Conservation (phyloP, 331 rosid genomes). For the Quercus lobata region DNA sequence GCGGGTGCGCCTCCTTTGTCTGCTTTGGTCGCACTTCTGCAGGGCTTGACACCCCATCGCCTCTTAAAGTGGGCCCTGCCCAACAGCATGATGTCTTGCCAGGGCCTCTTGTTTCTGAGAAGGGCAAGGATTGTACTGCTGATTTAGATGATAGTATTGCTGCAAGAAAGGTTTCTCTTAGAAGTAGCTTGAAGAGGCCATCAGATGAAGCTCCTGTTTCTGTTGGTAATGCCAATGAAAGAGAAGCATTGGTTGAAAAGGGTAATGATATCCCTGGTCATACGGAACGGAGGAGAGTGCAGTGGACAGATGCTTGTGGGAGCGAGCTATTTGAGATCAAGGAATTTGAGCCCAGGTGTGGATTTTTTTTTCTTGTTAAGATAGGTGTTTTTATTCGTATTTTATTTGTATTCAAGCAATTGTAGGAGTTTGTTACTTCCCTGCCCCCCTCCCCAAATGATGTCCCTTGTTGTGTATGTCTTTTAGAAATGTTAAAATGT, state of each 20-base stretch:
- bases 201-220: constrained; percentile 33
- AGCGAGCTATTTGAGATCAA: constrained; percentile 78
- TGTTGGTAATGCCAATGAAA: constrained; percentile 44
- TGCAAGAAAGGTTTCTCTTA: constrained; percentile 56
- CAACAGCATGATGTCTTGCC: constrained; percentile 77
- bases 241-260: constrained; percentile 38
- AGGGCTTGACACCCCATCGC: constrained; percentile 70
- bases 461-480: background rate
- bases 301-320: constrained; percentile 94
- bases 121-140: constrained; percentile 46
- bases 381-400: background rate
- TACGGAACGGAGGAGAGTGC: constrained; percentile 74
- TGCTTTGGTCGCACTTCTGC: constrained; percentile 97
- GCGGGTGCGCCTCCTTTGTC: constrained; percentile 92
- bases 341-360: constrained; percentile 97
- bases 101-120: constrained; percentile 46
- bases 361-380: background rate
- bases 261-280: constrained; percentile 40
- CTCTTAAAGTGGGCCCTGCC: constrained; percentile 88
- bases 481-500: background rate
- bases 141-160: constrained; percentile 33
- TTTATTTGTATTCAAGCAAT: background rate
- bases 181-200: constrained; percentile 81
- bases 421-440: background rate
- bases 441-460: background rate